Conservation (phyloP, 768 basidiomycete genomes). For the Xerocomellus dryophilus region DNA sequence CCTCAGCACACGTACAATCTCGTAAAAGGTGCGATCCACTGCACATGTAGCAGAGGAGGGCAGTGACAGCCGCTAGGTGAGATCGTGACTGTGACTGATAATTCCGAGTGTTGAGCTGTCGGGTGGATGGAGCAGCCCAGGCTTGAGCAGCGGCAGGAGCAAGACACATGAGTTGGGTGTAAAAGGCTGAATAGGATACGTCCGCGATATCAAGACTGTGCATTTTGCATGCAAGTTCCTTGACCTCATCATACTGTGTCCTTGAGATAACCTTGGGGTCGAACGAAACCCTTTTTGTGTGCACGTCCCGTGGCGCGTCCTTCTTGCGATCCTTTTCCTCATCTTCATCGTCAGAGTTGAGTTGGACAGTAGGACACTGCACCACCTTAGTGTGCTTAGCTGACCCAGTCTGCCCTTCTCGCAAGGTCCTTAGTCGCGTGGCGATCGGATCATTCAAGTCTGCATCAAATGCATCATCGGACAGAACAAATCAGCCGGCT, state of each 20-base stretch:
- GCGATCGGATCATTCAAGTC: not conserved
- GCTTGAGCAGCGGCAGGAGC: not conserved
- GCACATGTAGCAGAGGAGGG: not conserved
- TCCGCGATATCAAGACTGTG: not conserved
- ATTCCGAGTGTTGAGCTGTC: not conserved
- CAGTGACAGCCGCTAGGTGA: too few relatives aligned
- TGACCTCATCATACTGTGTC: too few relatives aligned
- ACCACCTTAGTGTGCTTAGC: too few relatives aligned
- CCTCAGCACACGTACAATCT: not conserved
- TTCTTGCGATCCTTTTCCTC: not conserved
- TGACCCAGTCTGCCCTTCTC: not conserved
- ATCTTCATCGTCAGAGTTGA: not conserved
- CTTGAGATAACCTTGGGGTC: not conserved
- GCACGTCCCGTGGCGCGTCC: not conserved
- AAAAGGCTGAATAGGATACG: not conserved
- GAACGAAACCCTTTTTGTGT: not conserved
- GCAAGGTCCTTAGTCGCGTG: not conserved
- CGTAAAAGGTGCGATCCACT: not conserved
- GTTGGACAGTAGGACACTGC: too few relatives aligned
- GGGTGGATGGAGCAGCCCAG: not conserved
- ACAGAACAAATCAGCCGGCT: not conserved
- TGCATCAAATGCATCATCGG: not conserved
- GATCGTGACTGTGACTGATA: too few relatives aligned
- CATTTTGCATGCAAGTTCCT: not conserved
- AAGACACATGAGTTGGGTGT: not conserved